Evolutionary conservation across 1,284 basidiomycete species (phyloP).

Genomic region (Ganoderma lucidum): DNA sequence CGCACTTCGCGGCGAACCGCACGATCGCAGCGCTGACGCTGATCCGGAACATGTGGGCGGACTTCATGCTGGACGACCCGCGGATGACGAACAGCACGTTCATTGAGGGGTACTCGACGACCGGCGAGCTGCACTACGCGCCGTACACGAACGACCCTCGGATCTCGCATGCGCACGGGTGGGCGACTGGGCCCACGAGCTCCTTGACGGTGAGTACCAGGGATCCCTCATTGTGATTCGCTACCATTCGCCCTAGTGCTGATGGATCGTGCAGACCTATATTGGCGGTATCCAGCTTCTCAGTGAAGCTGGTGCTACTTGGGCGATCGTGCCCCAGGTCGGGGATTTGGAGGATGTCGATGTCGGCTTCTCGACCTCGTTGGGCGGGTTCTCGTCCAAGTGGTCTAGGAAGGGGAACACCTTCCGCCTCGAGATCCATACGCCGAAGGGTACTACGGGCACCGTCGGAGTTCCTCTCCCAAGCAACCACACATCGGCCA

Average conservation of each 20-base stretch:
- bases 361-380: conserved; percentile 26
- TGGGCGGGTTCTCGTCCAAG: conserved; percentile 28
- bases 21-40: conserved; percentile 28
- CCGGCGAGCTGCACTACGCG: conserved; percentile 31
- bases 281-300: conserved; percentile 30
- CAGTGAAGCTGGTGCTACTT: conserved; percentile 27
- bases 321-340: conserved; percentile 26
- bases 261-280: conserved; percentile 16
- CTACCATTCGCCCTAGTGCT: background rate
- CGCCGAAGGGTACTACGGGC: conserved; percentile 27
- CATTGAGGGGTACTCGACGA: conserved; percentile 32
- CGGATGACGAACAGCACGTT: conserved; percentile 35
- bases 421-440: conserved; percentile 24
- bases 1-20: conserved; percentile 30
- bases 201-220: conserved; percentile 22
- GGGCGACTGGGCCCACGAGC: conserved; percentile 32
- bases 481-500: conserved; percentile 11
- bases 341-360: conserved; percentile 28
- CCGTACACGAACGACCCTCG: conserved; percentile 32
- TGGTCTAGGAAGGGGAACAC: conserved; percentile 14
- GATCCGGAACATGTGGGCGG: conserved; percentile 31
- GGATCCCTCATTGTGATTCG: background rate
- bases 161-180: conserved; percentile 33
- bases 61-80: conserved; percentile 34
- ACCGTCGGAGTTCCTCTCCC: conserved; percentile 26